Percentiles rank a stretch among this genome's conserved stretches.
These are phyloP conservation scores for Candida manassasensis DNA, from an alignment of 805 yeast species.

Conservation along the genomic window DNA sequence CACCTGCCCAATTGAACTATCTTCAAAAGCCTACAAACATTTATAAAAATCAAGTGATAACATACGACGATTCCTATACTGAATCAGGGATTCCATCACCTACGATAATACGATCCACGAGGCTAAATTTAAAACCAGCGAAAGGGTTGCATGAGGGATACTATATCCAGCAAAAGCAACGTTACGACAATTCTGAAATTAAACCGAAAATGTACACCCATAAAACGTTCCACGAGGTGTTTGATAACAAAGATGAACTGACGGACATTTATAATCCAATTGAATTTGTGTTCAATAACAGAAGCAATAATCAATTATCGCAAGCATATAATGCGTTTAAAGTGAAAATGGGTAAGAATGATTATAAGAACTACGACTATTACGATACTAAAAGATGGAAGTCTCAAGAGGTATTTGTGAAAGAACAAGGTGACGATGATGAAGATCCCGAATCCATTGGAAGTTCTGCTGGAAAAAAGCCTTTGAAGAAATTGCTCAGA, in stretches of 20 bases:
- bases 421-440: conserved; percentile 14
- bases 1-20: conserved; percentile 35
- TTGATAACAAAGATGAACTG: conserved; percentile 26
- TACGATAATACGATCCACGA: conserved; percentile 3
- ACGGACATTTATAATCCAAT: conserved; percentile 33
- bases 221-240: conserved; percentile 36
- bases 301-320: conserved; percentile 17
- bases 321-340: conserved; percentile 27
- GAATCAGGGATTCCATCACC: conserved; percentile 1
- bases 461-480: conserved; percentile 4
- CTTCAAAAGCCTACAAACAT: conserved; percentile 11
- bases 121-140: conserved; percentile 4
- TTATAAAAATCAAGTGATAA: neutral
- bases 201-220: conserved; percentile 37
- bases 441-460: conserved; percentile 5
- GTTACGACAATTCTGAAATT: conserved; percentile 27
- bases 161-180: conserved; percentile 33
- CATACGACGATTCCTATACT: conserved; percentile 3
- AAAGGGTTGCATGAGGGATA: conserved; percentile 19
- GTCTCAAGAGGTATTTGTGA: conserved; percentile 16
- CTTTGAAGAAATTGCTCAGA: conserved; percentile 7
- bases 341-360: conserved; percentile 25
- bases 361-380: conserved; percentile 33
- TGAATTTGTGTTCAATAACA: conserved; percentile 34
- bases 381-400: conserved; percentile 15